Evolutionary conservation across 1,284 basidiomycete genomes (phyloP).

Genomic region (Amylostereum areolatum): DNA sequence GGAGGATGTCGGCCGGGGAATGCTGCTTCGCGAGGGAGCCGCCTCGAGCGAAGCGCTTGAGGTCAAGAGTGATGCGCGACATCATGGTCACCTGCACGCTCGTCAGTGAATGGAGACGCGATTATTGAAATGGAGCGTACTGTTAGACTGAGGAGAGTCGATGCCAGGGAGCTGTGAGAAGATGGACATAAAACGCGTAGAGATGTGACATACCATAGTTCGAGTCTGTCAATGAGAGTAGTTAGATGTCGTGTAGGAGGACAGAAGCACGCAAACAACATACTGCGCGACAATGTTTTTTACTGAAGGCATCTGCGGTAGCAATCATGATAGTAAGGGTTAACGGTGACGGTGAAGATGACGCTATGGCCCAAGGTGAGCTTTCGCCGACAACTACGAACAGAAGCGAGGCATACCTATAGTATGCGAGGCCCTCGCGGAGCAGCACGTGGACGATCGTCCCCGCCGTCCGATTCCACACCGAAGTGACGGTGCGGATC

Average conservation of each 20-base stretch:
- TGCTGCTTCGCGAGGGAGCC: background rate
- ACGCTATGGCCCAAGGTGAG: slow-evolving; percentile 25
- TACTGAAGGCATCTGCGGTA: slow-evolving; percentile 31
- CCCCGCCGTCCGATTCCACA: slow-evolving; percentile 31
- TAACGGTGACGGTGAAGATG: slow-evolving; percentile 46
- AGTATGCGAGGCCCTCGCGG: slow-evolving; percentile 51
- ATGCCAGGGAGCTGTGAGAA: background rate
- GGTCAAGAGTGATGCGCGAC: slow-evolving; percentile 45
- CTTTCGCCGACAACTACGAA: background rate
- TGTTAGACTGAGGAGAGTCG: slow-evolving; percentile 14
- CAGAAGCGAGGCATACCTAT: slow-evolving; percentile 29
- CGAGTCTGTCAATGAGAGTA: slow-evolving; percentile 27
- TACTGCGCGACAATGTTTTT: slow-evolving; percentile 53
- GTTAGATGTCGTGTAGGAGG: background rate
- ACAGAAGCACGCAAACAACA: slow-evolving; percentile 14
- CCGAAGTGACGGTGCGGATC: slow-evolving; percentile 34
- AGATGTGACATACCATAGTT: slow-evolving; percentile 39
- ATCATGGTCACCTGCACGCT: slow-evolving; percentile 41
- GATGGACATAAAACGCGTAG: background rate
- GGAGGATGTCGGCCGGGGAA: background rate
- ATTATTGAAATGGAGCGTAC: slow-evolving; percentile 3
- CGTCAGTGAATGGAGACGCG: background rate
- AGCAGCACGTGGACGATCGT: slow-evolving; percentile 40
- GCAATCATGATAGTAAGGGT: slow-evolving; percentile 48
- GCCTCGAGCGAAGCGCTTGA: slow-evolving; percentile 19